Conservation (phyloP, 495 filamentous ascomycete genomes). For the Patellaria atrata region DNA sequence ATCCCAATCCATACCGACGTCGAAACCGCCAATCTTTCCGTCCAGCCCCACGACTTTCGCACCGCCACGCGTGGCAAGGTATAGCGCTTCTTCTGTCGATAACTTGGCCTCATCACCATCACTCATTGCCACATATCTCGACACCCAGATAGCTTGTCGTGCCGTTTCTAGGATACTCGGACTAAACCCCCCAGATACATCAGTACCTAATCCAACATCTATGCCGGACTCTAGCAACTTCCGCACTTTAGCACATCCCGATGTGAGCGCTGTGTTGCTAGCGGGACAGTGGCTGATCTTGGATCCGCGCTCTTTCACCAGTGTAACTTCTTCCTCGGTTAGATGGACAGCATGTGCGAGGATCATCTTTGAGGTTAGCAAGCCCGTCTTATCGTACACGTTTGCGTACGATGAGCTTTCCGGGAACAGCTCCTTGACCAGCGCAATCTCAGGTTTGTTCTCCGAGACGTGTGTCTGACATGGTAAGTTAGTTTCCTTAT, state of each 20-base stretch:
- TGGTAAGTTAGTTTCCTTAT: conserved; percentile 41
- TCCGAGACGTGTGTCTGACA: conserved; percentile 91
- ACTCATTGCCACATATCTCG: conserved; percentile 46
- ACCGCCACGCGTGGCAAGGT: conserved; percentile 68
- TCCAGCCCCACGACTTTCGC: conserved; percentile 61
- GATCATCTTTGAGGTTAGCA: conserved; percentile 61
- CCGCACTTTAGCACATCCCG: conserved; percentile 58
- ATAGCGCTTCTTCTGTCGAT: conserved; percentile 74
- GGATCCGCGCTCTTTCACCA: conserved; percentile 44
- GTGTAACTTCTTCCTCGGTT: conserved; percentile 40
- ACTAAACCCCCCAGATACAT: conserved; percentile 76
- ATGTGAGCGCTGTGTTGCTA: conserved; percentile 65
- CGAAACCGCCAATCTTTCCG: conserved; percentile 58
- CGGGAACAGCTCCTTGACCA: conserved; percentile 61
- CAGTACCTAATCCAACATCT: conserved; percentile 72
- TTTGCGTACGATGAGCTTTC: conserved; percentile 45
- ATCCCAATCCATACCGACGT: conserved; percentile 81
- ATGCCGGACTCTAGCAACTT: conserved; percentile 59
- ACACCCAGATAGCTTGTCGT: conserved; percentile 62
- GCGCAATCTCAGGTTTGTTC: conserved; percentile 54
- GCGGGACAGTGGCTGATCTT: conserved; percentile 79
- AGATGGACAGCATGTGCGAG: conserved; percentile 82
- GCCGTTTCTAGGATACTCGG: conserved; percentile 65
- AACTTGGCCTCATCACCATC: conserved; percentile 39
- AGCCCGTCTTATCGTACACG: conserved; percentile 60